These are phyloP conservation scores for Gracilariopsis chorda DNA, from an alignment of 23 red algal species.

Conservation along the genomic window DNA sequence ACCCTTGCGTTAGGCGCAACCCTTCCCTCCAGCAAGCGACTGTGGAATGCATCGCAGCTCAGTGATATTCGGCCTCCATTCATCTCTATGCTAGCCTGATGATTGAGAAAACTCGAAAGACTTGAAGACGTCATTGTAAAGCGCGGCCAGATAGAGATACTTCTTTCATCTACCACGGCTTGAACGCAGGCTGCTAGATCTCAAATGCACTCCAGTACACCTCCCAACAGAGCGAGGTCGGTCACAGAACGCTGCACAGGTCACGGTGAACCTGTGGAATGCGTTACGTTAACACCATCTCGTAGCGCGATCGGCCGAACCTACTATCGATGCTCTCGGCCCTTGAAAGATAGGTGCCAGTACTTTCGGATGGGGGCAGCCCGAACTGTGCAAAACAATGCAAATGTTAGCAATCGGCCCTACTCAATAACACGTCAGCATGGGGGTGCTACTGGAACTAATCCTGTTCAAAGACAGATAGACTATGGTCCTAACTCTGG, in stretches of 20 bases:
- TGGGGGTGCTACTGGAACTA: background rate
- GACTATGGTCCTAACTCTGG: background rate
- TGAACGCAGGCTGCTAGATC: background rate
- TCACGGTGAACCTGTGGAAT: background rate
- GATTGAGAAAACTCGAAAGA: background rate
- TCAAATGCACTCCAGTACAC: background rate
- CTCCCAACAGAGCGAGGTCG: too few species aligned
- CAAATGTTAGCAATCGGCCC: background rate
- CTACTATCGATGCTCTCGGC: background rate
- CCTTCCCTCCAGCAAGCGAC: too few species aligned
- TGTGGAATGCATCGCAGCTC: too few species aligned
- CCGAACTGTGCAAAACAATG: background rate
- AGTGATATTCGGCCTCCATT: background rate
- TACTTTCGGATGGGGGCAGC: background rate
- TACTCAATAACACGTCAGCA: background rate
- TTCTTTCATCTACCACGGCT: too few species aligned
- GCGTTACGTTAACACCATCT: background rate
- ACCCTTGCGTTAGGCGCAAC: too few species aligned
- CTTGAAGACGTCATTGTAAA: background rate
- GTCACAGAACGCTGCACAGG: slow-evolving; percentile 5
- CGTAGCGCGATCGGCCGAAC: background rate
- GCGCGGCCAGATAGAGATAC: background rate
- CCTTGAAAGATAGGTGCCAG: slow-evolving; percentile 2
- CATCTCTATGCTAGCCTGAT: background rate
- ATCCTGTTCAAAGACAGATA: background rate